These are phyloP conservation scores for Nidularia pulvinata DNA, from an alignment of 768 basidiomycete genomes.

Conservation along the genomic window DNA sequence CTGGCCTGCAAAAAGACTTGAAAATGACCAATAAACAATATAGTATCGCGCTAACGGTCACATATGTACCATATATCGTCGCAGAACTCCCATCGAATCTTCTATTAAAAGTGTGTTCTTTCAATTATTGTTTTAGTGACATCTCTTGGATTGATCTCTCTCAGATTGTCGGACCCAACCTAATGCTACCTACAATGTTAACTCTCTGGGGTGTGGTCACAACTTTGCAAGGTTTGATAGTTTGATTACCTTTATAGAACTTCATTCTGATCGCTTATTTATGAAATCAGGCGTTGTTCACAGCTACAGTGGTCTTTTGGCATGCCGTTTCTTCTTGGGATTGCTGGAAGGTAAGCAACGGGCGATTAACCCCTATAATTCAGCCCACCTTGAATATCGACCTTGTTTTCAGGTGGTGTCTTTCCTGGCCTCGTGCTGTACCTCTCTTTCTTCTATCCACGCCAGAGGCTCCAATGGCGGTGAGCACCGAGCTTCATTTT, in stretches of 20 bases:
- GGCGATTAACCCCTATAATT: no score
- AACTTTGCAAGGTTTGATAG: constrained; percentile 51
- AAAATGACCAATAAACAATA: constrained; percentile 50
- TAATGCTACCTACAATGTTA: constrained; percentile 60
- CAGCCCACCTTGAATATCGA: background rate
- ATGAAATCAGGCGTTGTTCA: constrained; percentile 39
- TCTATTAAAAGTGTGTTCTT: constrained; percentile 42
- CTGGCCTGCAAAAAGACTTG: constrained; percentile 56
- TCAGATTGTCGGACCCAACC: constrained; percentile 51
- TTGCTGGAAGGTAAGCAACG: constrained; percentile 39
- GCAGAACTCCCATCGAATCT: constrained; percentile 66
- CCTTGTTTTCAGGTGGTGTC: constrained; percentile 34
- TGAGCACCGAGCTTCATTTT: constrained; percentile 8
- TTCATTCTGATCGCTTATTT: background rate
- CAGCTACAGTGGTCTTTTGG: constrained; percentile 41
- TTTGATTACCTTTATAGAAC: background rate
- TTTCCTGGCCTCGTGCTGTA: constrained; percentile 59
- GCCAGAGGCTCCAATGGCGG: constrained; percentile 49
- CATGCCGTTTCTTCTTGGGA: constrained; percentile 51
- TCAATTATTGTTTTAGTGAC: background rate
- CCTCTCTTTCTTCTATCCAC: constrained; percentile 55
- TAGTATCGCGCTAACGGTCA: constrained; percentile 46
- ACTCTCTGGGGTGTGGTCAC: constrained; percentile 70
- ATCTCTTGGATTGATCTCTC: background rate
- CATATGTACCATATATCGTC: constrained; percentile 53